Conservation (phyloP, 2,329 filamentous ascomycete genomes). For the Coniochaeta ligniaria region DNA sequence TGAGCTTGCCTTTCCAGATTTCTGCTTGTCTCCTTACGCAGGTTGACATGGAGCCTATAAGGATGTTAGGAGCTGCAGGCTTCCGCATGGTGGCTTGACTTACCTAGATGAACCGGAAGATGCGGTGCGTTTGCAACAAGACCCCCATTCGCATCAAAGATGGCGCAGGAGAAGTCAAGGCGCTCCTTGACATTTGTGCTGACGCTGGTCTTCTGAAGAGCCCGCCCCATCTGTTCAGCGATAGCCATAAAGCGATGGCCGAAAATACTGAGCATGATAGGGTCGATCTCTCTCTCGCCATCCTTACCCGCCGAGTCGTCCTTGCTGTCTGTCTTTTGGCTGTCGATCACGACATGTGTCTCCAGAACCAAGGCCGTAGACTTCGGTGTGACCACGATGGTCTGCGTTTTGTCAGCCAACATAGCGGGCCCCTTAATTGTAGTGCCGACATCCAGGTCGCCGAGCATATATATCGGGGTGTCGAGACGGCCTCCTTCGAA, state of each 20-base stretch:
- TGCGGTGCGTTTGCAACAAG: conserved; percentile 76
- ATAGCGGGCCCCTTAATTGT: conserved; percentile 75
- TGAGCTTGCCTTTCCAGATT: conserved; percentile 73
- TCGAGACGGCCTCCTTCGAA: conserved; percentile 74
- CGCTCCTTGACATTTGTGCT: conserved; percentile 78
- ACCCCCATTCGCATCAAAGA: conserved; percentile 70
- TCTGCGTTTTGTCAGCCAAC: conserved; percentile 82
- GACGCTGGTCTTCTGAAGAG: conserved; percentile 72
- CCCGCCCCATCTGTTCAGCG: conserved; percentile 76
- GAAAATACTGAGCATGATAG: conserved; percentile 72
- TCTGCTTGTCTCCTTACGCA: conserved; percentile 72
- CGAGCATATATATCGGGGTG: conserved; percentile 78
- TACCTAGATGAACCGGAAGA: conserved; percentile 66
- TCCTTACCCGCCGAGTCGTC: conserved; percentile 20
- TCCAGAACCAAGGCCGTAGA: conserved; percentile 71
- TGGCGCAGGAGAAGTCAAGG: conserved; percentile 74
- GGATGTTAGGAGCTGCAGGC: not conserved
- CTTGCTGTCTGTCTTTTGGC: conserved; percentile 39
- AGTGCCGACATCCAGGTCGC: conserved; percentile 65
- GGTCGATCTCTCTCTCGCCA: conserved; percentile 51
- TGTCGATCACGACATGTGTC: conserved; percentile 85
- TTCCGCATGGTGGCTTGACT: not conserved
- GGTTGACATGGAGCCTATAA: conserved; percentile 68
- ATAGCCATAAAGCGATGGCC: conserved; percentile 81
- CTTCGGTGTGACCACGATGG: conserved; percentile 79